A percentile compares a stretch with the other conserved stretches of the same genome.
Evolutionary conservation across 257 asterid species (phyloP).

Genomic region (Capsicum rhomboideum): DNA sequence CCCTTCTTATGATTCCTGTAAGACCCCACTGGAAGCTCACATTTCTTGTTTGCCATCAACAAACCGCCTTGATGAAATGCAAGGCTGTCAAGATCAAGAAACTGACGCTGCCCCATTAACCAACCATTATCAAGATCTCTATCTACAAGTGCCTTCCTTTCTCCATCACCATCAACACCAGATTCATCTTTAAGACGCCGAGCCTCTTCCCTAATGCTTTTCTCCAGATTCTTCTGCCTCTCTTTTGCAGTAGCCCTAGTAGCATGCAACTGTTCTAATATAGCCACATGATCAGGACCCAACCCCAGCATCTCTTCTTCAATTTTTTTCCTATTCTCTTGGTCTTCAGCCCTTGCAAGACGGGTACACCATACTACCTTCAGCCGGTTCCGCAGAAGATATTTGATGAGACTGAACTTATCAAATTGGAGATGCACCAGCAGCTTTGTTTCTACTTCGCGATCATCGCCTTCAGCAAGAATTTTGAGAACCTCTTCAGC

Average conservation of each 20-base stretch:
- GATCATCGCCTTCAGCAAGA: slow-evolving; percentile 36
- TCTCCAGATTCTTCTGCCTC: slow-evolving; percentile 17
- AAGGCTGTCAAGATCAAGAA: slow-evolving; percentile 34
- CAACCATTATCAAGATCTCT: slow-evolving; percentile 27
- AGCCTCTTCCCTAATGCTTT: slow-evolving; percentile 22
- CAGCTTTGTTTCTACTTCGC: slow-evolving; percentile 32
- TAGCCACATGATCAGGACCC: slow-evolving; percentile 31
- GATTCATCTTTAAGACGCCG: slow-evolving; percentile 32
- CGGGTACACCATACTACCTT: slow-evolving; percentile 44
- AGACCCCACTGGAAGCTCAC: slow-evolving; percentile 30
- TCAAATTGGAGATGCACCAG: slow-evolving; percentile 30
- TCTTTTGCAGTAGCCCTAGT: slow-evolving; percentile 39
- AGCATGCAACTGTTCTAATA: slow-evolving; percentile 36
- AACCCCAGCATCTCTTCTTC: slow-evolving; percentile 29
- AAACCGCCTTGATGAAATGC: slow-evolving; percentile 26
- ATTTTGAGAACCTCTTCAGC: slow-evolving; percentile 38
- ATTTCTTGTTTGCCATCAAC: slow-evolving; percentile 25
- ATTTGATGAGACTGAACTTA: slow-evolving; percentile 28
- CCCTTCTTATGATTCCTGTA: slow-evolving; percentile 25
- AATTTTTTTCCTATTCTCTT: slow-evolving; percentile 22
- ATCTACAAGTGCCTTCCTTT: slow-evolving; percentile 10
- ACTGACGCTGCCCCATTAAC: slow-evolving; percentile 31
- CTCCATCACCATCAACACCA: slow-evolving; percentile 22
- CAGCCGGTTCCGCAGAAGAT: slow-evolving; percentile 31
- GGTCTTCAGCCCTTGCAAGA: slow-evolving; percentile 39